Conservation (phyloP, 2,329 filamentous ascomycete species). For the Pleoardoris graminearum region DNA sequence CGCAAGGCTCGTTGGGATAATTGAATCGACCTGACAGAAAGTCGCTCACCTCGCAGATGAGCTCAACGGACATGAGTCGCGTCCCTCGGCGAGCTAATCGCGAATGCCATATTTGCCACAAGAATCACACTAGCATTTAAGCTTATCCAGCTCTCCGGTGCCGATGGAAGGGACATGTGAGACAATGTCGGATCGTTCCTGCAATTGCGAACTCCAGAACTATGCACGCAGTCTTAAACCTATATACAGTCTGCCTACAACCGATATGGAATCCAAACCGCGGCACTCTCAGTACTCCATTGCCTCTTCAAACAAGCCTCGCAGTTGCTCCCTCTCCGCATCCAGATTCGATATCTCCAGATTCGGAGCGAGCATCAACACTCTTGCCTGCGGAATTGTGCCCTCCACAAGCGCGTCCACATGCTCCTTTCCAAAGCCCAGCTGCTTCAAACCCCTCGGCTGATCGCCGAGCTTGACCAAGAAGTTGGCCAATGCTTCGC, state of each 20-base stretch:
- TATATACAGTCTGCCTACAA: no score
- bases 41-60: no score
- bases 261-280: neutral
- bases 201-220: no score
- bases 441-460: conserved; percentile 77
- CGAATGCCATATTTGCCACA: neutral
- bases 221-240: no score
- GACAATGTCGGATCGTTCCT: no score
- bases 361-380: conserved; percentile 87
- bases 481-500: conserved; percentile 81
- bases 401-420: conserved; percentile 87
- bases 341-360: conserved; percentile 57
- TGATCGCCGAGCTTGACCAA: conserved; percentile 84
- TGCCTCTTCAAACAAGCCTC: conserved; percentile 53
- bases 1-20: neutral
- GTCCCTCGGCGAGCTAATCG: neutral
- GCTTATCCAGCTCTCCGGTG: neutral
- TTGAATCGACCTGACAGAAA: neutral
- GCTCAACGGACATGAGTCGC: neutral
- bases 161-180: neutral
- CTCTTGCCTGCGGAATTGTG: conserved; percentile 87
- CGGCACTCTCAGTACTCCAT: conserved; percentile 42
- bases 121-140: neutral
- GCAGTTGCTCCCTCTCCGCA: conserved; percentile 54
- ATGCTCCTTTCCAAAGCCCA: conserved; percentile 78